Evolutionary conservation across 768 basidiomycete genomes (phyloP), one percentile per base, ranked within the genome.

Genomic region (Leucosporidium creatinivorum): DNA sequence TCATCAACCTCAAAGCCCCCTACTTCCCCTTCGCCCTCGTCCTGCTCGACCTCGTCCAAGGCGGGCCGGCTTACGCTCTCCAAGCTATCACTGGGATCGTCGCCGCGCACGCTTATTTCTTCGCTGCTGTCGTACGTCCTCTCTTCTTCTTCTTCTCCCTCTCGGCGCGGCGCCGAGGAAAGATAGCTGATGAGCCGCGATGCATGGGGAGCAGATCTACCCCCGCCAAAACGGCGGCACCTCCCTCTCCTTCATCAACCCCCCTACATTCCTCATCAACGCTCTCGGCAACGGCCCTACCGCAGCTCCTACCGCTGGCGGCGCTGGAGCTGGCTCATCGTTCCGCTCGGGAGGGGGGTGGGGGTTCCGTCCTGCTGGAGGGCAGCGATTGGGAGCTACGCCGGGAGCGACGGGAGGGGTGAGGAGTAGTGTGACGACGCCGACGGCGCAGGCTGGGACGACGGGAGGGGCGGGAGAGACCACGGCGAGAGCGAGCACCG

Each of bases 41-140:
- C 61, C 84, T 75, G 48, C 78, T 93, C 74, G 91, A 93, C 77
- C 76, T 88, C 57, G 75, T 92, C 73, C 81, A 82, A 67, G 85
- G 79, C 17, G 79, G 79, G 17, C 68, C 85, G 0, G 49, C 67
- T 1, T 83, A 82, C 4, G 87, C 86, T 6, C 83, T 84, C 10
- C 74, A 80, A 31, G 79, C 83, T 30, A 76, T 89, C 58, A 85
- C 86, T 0, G 91, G 91, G 12, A 82, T 87, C 44, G 81, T 89
- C 39, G 83, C 86, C 3, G 91, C 91, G 0, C 89, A 93, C 75
- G 76, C 84, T 13, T 92, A 89, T 88, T 90, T 87, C 85, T 72
- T 77, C 58, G 61, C 77, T 18, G 57, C 70, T 13, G 65, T 57
- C 12, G 70, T 72, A n/a, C 51, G 70, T 61, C 33, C 10, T 21